Evolutionary conservation across 768 basidiomycete genomes (phyloP), one percentile per base, ranked within the genome.

Genomic region (Pleurotus pulmonarius): DNA sequence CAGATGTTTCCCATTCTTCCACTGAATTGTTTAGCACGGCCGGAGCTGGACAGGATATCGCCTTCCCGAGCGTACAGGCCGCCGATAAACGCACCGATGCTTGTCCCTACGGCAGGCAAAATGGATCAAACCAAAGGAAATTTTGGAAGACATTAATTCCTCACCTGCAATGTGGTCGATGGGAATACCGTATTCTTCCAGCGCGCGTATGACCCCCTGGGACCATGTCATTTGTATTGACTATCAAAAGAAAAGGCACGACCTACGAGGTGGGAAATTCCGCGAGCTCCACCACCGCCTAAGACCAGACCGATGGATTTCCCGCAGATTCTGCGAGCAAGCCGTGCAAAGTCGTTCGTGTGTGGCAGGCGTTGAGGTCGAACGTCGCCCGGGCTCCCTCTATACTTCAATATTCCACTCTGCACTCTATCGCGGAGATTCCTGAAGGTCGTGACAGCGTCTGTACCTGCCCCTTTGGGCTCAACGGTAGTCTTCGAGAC

Each of bases 211-310:
- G 59, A 94, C 82, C n/a, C 97, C 97, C 92, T 94, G 60, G 12
- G 49, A 41, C n/a, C 24, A 52, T 56, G 57, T 47, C 40, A 52
- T 49, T 46, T 44, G 18, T 51, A 63, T 57, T 25, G 15, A 25
- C 18, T 6, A 15, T 51, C 20, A 43, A 3, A 56, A 44, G 58
- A 48, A 20, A 46, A 24, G 8, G 56, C 18, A 25, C 25, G 18
- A 65, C 68, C 49, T 61, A 76, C 71, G 49, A 77, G 64, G 69
- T 77, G 75, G 15, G 75, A 71, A 54, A 79, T 74, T 48, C 79
- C 97, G 41, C 97, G 82, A 13, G 95, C 97, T 15, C 97, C 97
- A n/a, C 97, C 97, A 5, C 97, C 97, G 16, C 97, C 97, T 1
- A 99, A 81, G 5, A 98, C 94, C 44, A 99, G 74, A 1, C 95